phyloP scores from a whole-genome alignment of 192 early-diverging fungal genomes.

The Phycomyces nitens region DNA sequence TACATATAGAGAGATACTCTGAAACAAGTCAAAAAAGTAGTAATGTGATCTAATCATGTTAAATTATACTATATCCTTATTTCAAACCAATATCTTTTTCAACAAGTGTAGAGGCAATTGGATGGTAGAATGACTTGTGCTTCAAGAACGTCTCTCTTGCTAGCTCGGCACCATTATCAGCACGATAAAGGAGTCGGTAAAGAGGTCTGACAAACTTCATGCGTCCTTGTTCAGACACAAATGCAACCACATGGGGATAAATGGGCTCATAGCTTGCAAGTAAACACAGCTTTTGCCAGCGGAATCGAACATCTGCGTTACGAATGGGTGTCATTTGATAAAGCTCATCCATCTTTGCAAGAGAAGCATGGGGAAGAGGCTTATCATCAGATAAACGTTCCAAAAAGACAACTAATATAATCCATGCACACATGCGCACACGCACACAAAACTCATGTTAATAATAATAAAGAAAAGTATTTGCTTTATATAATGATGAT shows the following conservation, averaged over 20 bases:
- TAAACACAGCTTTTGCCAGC: constrained; percentile 86
- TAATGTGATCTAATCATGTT: too few relatives aligned
- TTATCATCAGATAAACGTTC: constrained; percentile 64
- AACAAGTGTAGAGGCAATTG: constrained; percentile 88
- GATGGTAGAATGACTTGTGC: constrained; percentile 85
- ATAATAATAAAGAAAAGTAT: constrained; percentile 6
- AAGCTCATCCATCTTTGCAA: constrained; percentile 66
- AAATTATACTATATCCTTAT: constrained; percentile 10
- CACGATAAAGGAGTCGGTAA: constrained; percentile 66
- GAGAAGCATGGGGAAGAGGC: constrained; percentile 53
- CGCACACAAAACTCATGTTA: too few relatives aligned
- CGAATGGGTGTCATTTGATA: constrained; percentile 66
- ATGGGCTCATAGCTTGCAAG: constrained; percentile 72
- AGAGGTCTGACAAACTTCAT: constrained; percentile 93
- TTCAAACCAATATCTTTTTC: constrained; percentile 73
- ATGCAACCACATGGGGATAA: constrained; percentile 69
- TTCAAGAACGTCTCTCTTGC: constrained; percentile 78
- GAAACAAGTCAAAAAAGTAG: too few relatives aligned
- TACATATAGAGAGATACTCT: too few relatives aligned
- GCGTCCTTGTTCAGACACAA: constrained; percentile 84
- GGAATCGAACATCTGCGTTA: constrained; percentile 85
- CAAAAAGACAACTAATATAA: constrained; percentile 70
- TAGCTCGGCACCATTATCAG: constrained; percentile 67
- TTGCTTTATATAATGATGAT: background rate
- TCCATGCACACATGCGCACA: background rate